Conservation (phyloP, 805 yeast genomes). For the Zygosaccharomyces siamensis region DNA sequence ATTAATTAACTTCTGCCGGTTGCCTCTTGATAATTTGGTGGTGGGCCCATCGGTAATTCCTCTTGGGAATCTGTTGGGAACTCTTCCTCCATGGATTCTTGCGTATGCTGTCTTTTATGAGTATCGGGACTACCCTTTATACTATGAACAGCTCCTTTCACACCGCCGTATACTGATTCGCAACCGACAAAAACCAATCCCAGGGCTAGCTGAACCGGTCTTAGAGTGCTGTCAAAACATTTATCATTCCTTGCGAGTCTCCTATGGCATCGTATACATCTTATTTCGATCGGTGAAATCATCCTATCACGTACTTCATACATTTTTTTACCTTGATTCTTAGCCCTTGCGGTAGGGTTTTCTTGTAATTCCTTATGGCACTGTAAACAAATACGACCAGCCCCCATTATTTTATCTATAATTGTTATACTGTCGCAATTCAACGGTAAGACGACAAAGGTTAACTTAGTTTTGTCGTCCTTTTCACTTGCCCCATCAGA, state of each 20-base stretch:
- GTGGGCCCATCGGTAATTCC: background rate
- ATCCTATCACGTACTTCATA: constrained; percentile 1
- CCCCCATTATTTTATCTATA: background rate
- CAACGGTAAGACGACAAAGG: no score
- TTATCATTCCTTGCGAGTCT: background rate
- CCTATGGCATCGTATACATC: constrained; percentile 3
- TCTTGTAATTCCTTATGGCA: background rate
- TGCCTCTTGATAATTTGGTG: constrained; percentile 3
- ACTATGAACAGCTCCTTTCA: background rate
- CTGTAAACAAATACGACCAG: background rate
- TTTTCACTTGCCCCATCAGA: no score
- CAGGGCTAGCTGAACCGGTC: background rate
- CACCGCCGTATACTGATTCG: constrained; percentile 3
- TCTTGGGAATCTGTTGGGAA: background rate
- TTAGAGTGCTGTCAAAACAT: background rate
- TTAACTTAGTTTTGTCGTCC: no score
- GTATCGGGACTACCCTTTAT: background rate
- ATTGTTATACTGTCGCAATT: background rate
- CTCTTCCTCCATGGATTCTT: background rate
- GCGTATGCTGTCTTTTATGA: background rate
- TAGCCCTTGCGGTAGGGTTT: constrained; percentile 1
- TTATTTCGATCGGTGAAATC: constrained; percentile 1
- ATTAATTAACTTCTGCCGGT: background rate
- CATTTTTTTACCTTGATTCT: background rate
- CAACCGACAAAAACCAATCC: constrained; percentile 2